Conservation (phyloP, 768 basidiomycete species). For the Pulveroboletus sp. region DNA sequence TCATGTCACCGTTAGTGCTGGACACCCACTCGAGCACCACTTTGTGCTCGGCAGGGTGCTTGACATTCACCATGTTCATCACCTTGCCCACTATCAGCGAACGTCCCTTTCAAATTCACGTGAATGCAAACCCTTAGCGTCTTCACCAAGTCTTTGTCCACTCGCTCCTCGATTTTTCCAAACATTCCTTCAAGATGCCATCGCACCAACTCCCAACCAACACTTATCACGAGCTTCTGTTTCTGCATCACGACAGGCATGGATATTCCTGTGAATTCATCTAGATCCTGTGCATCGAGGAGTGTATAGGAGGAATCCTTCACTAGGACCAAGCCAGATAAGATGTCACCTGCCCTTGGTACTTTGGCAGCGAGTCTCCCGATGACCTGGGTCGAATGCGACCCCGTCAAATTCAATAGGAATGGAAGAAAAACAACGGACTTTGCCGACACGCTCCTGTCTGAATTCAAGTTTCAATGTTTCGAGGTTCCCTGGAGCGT, state of each 20-base stretch:
- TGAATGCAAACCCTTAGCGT: conserved; percentile 57
- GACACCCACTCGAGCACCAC: conserved; percentile 91
- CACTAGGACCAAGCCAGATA: conserved; percentile 83
- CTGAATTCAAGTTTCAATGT: conserved; percentile 80
- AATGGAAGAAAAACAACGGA: conserved; percentile 26
- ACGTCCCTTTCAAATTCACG: not conserved
- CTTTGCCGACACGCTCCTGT: conserved; percentile 87
- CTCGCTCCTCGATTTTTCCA: conserved; percentile 67
- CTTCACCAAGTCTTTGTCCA: conserved; percentile 54
- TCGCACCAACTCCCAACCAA: conserved; percentile 85
- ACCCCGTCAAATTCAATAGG: not conserved
- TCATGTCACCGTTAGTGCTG: conserved; percentile 91
- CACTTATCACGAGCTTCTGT: conserved; percentile 74
- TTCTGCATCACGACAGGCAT: conserved; percentile 80
- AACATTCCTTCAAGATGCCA: conserved; percentile 98
- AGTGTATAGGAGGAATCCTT: conserved; percentile 95
- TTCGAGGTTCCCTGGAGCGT: conserved; percentile 89
- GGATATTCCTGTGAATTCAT: conserved; percentile 83
- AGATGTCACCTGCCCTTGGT: conserved; percentile 60
- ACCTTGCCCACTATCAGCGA: conserved; percentile 46
- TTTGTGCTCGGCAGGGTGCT: conserved; percentile 66
- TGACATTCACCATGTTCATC: conserved; percentile 85
- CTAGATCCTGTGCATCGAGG: conserved; percentile 82
- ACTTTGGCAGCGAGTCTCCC: conserved; percentile 76
- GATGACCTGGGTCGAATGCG: conserved; percentile 57